phyloP scores from a whole-genome alignment of 2,329 filamentous ascomycete species.

The Teratosphaeria nubilosa region DNA sequence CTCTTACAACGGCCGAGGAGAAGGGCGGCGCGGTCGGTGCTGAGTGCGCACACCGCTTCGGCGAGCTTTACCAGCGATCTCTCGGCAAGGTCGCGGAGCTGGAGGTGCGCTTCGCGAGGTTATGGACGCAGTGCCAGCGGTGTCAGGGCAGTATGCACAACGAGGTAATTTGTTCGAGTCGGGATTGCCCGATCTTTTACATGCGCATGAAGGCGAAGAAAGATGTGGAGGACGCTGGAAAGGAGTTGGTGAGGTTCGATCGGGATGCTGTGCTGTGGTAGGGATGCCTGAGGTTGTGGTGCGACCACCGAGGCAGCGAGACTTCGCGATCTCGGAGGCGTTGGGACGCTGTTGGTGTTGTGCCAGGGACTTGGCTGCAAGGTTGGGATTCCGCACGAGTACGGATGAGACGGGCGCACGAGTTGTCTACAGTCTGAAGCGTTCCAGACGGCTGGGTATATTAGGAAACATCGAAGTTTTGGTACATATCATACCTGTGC shows the following conservation, averaged over 20 bases:
- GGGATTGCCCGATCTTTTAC: conserved; percentile 98
- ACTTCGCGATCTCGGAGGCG: not conserved
- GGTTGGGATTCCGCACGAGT: not conserved
- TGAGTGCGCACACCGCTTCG: conserved; percentile 73
- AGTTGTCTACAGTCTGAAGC: not conserved
- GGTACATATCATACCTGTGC: no score
- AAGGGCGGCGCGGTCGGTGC: conserved; percentile 76
- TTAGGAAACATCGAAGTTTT: not conserved
- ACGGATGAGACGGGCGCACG: not conserved
- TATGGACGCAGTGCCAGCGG: conserved; percentile 97
- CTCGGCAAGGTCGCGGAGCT: conserved; percentile 81
- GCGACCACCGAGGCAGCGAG: not conserved
- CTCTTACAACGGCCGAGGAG: conserved; percentile 69
- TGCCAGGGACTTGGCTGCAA: not conserved
- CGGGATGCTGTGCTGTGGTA: conserved; percentile 65
- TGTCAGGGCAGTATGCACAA: conserved; percentile 98
- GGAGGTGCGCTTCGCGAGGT: conserved; percentile 79
- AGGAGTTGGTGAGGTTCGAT: conserved; percentile 84
- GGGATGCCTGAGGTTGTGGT: not conserved
- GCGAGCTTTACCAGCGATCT: conserved; percentile 88
- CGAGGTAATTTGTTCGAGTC: conserved; percentile 92
- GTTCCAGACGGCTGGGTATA: not conserved
- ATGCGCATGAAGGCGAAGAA: conserved; percentile 99
- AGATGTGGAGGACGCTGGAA: conserved; percentile 89
- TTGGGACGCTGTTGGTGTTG: not conserved